phyloP scores from a whole-genome alignment of 768 basidiomycete genomes.

The Leccinum disarticulatum region DNA sequence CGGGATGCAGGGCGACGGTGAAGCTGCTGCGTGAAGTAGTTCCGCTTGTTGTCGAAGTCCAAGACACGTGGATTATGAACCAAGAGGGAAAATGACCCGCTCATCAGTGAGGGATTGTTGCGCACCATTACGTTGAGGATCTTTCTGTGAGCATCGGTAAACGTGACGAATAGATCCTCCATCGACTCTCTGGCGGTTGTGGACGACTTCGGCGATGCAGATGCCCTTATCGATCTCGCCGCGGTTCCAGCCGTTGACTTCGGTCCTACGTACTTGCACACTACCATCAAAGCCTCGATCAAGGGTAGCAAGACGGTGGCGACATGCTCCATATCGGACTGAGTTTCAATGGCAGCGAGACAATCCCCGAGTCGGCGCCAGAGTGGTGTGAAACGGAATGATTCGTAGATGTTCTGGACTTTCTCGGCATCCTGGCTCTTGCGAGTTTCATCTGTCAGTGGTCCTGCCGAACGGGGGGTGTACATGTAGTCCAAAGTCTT shows the following conservation, averaged over 20 bases:
- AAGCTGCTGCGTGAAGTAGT: constrained; percentile 90
- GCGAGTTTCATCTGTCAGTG: constrained; percentile 37
- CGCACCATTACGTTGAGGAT: constrained; percentile 96
- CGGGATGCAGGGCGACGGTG: constrained; percentile 78
- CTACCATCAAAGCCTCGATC: constrained; percentile 97
- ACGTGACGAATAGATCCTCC: constrained; percentile 89
- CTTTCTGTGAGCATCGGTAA: constrained; percentile 92
- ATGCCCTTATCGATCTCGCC: constrained; percentile 56
- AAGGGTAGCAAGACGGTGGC: constrained; percentile 91
- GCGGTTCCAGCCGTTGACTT: constrained; percentile 47
- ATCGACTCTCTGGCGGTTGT: constrained; percentile 71
- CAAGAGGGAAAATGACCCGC: constrained; percentile 94
- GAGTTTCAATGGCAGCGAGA: constrained; percentile 77
- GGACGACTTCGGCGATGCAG: constrained; percentile 69
- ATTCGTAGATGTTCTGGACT: constrained; percentile 85
- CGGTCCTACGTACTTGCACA: constrained; percentile 90
- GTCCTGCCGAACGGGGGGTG: constrained; percentile 53
- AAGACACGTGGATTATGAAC: constrained; percentile 95
- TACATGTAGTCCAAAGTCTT: constrained; percentile 99
- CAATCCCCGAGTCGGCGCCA: constrained; percentile 93
- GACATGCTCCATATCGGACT: constrained; percentile 79
- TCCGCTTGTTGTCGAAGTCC: constrained; percentile 99
- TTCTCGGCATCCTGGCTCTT: constrained; percentile 67
- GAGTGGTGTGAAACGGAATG: constrained; percentile 84
- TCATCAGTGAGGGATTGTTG: constrained; percentile 97